A percentile compares a stretch with the other conserved stretches of the same genome.
These are phyloP conservation scores for Myxozyma mucilagina DNA, from an alignment of 805 yeast genomes.

Conservation along the genomic window DNA sequence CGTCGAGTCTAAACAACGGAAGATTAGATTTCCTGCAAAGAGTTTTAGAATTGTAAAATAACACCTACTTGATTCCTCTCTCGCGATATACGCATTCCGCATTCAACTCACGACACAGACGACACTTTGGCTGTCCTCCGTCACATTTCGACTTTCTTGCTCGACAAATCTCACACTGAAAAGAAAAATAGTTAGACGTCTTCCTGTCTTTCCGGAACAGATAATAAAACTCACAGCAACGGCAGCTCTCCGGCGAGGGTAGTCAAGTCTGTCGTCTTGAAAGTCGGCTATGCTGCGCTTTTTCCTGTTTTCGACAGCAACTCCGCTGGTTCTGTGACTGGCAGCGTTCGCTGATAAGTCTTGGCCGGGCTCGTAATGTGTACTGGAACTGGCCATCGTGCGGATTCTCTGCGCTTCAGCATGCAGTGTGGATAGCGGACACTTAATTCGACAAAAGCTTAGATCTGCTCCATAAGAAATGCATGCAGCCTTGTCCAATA, in stretches of 20 bases:
- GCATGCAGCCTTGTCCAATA: too few species aligned
- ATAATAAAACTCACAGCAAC: slow-evolving; percentile 16
- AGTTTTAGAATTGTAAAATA: not conserved
- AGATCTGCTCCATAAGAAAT: too few species aligned
- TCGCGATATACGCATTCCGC: slow-evolving; percentile 28
- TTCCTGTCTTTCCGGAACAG: not conserved
- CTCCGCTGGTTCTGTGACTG: not conserved
- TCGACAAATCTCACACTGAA: slow-evolving; percentile 24
- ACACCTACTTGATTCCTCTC: slow-evolving; percentile 15
- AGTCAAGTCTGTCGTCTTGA: slow-evolving; percentile 12
- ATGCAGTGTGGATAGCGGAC: too few species aligned
- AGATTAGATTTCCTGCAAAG: not conserved
- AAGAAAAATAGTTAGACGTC: not conserved
- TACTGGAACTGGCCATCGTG: not conserved
- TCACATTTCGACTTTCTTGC: slow-evolving; percentile 26
- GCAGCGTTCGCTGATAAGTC: not conserved
- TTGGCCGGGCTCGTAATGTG: not conserved
- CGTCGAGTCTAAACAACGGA: slow-evolving; percentile 14
- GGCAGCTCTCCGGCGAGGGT: slow-evolving; percentile 21
- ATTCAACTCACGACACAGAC: slow-evolving; percentile 20
- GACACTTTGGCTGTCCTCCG: slow-evolving; percentile 25
- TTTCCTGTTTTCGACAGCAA: not conserved
- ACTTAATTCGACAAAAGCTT: too few species aligned
- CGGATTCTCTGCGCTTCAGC: too few species aligned
- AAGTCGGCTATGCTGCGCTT: not conserved